A percentile compares a stretch with the other conserved stretches of the same genome.
Conservation (phyloP, 768 basidiomycete genomes). For the Agaricus blazei region DNA sequence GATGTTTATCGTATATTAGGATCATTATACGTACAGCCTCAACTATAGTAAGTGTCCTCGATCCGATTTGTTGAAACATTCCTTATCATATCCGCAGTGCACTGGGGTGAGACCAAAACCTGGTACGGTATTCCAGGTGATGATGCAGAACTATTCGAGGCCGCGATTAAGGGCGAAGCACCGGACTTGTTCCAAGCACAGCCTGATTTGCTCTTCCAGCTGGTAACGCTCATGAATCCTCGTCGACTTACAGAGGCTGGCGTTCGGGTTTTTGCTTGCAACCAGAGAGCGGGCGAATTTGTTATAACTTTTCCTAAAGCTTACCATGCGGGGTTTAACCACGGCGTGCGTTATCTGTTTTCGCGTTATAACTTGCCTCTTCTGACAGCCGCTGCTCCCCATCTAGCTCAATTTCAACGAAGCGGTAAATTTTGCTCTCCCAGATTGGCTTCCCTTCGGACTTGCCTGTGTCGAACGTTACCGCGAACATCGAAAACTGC, state of each 20-base stretch:
- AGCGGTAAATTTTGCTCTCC: constrained; percentile 96
- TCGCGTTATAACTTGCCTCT: constrained; percentile 1
- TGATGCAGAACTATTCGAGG: constrained; percentile 94
- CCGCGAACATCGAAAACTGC: constrained; percentile 84
- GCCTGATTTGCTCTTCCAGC: constrained; percentile 93
- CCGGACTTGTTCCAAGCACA: constrained; percentile 98
- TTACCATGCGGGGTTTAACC: constrained; percentile 98
- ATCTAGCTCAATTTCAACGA: constrained; percentile 95
- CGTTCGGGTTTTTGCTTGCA: constrained; percentile 89
- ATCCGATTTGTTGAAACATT: constrained; percentile 12
- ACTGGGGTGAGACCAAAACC: constrained; percentile 99
- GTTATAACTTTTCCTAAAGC: constrained; percentile 97
- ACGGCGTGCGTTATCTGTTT: constrained; percentile 64
- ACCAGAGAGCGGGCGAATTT: constrained; percentile 96
- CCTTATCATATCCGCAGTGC: constrained; percentile 52
- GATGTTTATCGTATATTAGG: constrained; percentile 38
- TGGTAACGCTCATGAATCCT: constrained; percentile 97
- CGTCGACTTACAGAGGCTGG: constrained; percentile 80
- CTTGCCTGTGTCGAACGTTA: constrained; percentile 88
- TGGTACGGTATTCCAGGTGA: constrained; percentile 99
- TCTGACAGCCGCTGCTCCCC: constrained; percentile 15
- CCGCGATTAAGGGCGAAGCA: constrained; percentile 90
- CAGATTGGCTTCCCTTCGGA: constrained; percentile 89
- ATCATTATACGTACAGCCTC: constrained; percentile 96
- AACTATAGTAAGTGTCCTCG: constrained; percentile 69